Evolutionary conservation across 345 rosid species (phyloP).

Genomic region (Excoecaria agallocha): DNA sequence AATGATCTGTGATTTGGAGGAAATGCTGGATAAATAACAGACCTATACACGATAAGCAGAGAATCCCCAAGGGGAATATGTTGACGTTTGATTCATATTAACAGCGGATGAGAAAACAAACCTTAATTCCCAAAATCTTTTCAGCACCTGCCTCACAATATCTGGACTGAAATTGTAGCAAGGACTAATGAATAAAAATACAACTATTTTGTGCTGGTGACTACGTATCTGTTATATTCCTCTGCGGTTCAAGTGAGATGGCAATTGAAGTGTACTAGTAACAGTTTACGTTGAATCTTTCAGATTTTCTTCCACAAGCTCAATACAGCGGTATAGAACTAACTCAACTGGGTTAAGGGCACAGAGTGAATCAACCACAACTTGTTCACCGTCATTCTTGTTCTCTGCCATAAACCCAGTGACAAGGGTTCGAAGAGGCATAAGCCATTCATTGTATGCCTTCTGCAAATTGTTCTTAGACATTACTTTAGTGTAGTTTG

Average conservation of each 20-base stretch:
- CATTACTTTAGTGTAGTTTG: constrained; percentile 45
- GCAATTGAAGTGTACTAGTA: background rate
- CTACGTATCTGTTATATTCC: background rate
- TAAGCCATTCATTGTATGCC: constrained; percentile 74
- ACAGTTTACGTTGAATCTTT: constrained; percentile 13
- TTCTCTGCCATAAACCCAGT: constrained; percentile 45
- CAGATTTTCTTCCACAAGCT: constrained; percentile 73
- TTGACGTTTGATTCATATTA: background rate
- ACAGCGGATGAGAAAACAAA: background rate
- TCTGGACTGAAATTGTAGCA: background rate
- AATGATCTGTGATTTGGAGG: too few relatives aligned
- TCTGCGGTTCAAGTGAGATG: background rate
- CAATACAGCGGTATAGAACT: constrained; percentile 79
- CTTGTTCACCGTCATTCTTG: constrained; percentile 38
- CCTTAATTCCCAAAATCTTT: background rate
- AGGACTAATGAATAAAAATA: background rate
- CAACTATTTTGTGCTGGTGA: background rate
- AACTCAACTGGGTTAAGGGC: constrained; percentile 62
- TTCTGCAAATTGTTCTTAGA: constrained; percentile 54
- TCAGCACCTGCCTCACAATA: background rate
- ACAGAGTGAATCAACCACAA: constrained; percentile 31
- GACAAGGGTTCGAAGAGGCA: constrained; percentile 70
- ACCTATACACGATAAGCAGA: too few relatives aligned
- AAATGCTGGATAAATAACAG: too few relatives aligned
- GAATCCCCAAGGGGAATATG: too few relatives aligned